Evolutionary conservation across 768 basidiomycete genomes (phyloP), one percentile per base, ranked within the genome.

Genomic region (Auricularia sp.): DNA sequence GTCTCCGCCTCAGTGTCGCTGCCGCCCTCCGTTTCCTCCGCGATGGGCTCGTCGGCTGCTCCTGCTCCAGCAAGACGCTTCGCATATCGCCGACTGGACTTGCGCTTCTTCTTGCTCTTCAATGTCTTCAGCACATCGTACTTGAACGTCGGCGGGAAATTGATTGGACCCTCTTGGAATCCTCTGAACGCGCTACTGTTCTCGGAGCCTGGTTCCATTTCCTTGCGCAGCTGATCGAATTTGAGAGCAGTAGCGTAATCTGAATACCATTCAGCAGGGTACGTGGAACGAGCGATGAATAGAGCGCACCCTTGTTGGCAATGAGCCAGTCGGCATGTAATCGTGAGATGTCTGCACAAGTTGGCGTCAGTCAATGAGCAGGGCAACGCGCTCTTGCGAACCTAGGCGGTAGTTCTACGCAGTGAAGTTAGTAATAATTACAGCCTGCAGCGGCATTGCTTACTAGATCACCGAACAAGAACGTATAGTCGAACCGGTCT

Each of bases 281-380:
- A 14, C 6, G 29, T 39, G 35, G 16, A 59, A 42, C 54, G 39
- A 18, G 29, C 24, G 24, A 63, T 33, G 42, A 37, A 29, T 34
- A 4, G 13, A 21, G 68, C 75, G 45, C 67, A 90, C 90, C 90
- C 78, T 87, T 86, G 42, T 85, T 83, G 33, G 90, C 85, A 66
- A 95, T 86, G 3, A 98, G 78, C 94, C 94, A 97, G 74, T 98
- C 95, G 3, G 94, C 94, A 71, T 98, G 95, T 13, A 95, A 76
- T 18, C 95, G 83, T 5, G 94, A 89, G 56, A 97, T 85, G 68
- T 95, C 88, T 59, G 34, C 10, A 3, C 39, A 14, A 42, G 1
- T 42, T 7, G 7, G 7, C 39, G 39, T 42, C 13, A 42, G 4
- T 7, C 39, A 14, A 8, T 42, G 2, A 14, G 39, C 39, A 2